Evolutionary conservation across 371 early-diverging fungal genomes (phyloP), one percentile per base, ranked within the genome.

Genomic region (Dinochytrium kinnereticum): DNA sequence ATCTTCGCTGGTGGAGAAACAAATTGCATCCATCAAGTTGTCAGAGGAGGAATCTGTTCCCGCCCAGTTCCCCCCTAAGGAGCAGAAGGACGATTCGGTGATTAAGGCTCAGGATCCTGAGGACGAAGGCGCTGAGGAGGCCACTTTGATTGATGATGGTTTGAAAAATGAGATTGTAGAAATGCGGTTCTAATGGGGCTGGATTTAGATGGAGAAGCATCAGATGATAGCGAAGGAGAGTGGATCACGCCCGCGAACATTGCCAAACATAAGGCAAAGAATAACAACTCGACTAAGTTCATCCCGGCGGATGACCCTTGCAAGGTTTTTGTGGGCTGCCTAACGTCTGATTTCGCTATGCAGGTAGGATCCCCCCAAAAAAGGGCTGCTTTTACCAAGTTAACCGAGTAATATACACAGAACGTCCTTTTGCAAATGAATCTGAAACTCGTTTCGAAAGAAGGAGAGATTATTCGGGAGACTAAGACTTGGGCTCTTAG

Each of bases 191-290:
- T n/a, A n/a, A n/a, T n/a, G n/a, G n/a, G n/a, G n/a, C n/a, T n/a
- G n/a, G n/a, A n/a, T n/a, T 44, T 44, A 51, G 81, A 78, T 30
- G 57, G 26, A 26, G 61, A 61, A 10, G 55, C n/a, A 13, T 7
- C 55, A 21, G 61, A 68, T 31, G 85, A 89, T 76, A 82, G 82
- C 65, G 87, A 89, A 51, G 95, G 92, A 59, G 94, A 88, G 39
- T 98, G 98, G 98, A 97, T 98, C 75, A 97, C 98, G 15, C 97
- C 98, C 0, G 81, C 86, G 21, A 97, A 96, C 76, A 84, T 97
- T 40, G 83, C 89, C 40, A 84, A 89, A 73, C 86, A 88, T 78
- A 88, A 89, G 72, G 90, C 71, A 55, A 76, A 51, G 31, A 19
- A 39, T 5, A 15, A 10, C 3, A n/a, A 5, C 10, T 1, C 38